Base-by-base conservation (phyloP, 2,329 filamentous ascomycete genomes). In the Aspergillus tamarii region DNA sequence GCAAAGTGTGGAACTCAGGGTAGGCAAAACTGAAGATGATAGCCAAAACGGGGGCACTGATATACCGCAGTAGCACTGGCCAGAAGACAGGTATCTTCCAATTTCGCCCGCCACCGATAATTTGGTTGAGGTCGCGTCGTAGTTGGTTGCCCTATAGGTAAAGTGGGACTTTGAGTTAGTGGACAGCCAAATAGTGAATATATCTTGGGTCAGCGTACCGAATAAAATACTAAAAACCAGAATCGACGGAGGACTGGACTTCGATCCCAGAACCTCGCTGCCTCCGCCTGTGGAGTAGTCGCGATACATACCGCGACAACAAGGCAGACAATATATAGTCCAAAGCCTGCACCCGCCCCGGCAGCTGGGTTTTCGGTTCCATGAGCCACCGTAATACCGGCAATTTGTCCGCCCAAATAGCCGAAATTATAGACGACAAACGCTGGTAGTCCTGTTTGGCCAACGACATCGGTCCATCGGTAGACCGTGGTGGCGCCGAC, bases 161-260 rank as follows among this genome's bases (percentile, higher is more conserved):
- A 4, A 8, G 58, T 19, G 30, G 5, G 8, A 50, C 14, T 14
- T 68, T 68, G 50, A 64, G 55, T 60, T 41, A 11, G 21, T 39
- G 12, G 6, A 41, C 32, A 39, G 21, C n/a, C 21, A 6, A 19
- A 21, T 28, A 10, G 26, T 7, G 12, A 45, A 19, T 23, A 14
- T 14, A 28, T 7, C 5, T 11, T 9, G 1, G 12, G n/a, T 1
- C 3, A 26, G 30, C 83, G 74, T 79, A 86, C 85, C n/a, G 85
- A 87, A 73, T 87, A 88, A 65, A 86, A 85, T 1, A 80, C 79
- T 21, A 87, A 68, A 64, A 82, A 87, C 83, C 84, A 88, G 53
- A 86, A 80, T 1, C 78, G 78, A 43, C 74, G 72, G 1, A 79
- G 41, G 28, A 80, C 71, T 0, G 67, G 62, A 43, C 79, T 84